Evolutionary conservation across 176 grass and related monocot genomes (phyloP), one percentile per base, ranked within the genome.

Genomic region (Cymbopogon citratus): DNA sequence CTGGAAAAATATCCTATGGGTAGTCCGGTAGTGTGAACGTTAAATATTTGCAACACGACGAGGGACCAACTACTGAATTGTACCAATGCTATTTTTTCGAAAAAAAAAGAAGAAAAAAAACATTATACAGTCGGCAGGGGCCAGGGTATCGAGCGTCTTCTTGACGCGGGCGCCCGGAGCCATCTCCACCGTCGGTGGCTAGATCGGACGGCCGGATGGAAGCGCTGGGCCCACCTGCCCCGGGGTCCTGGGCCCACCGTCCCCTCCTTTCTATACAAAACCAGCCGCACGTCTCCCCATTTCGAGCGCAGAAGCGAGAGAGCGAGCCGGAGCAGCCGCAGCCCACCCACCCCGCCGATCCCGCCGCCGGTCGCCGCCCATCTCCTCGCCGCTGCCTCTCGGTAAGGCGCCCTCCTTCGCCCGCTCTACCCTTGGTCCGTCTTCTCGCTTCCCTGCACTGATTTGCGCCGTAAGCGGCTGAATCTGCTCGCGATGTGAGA

Each of bases 251-350:
- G 56, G 6, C 39, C 52, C 41, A 36, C 72, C 63, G 3, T 7
- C 10, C 33, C 56, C 54, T 48, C 9, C 23, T 38, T 38, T 38
- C 64, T 70, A 76, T 87, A 87, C 65, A 87, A 71, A 62, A 62
- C 24, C 44, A 41, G 39, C 64, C 23, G 51, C 48, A 28, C 27
- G 28, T 39, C 85, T 15, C 83, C 10, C 83, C 51, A 51, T 73
- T 64, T 69, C 3, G n/a, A 41, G 6, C 76, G 67, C 73, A 44
- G 85, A 74, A 57, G 63, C 63, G 72, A 31, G 19, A 64, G 66
- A 45, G 66, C 73, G 66, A 14, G 7, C 11, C 33, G 24, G 13
- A 38, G 34, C 25, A 66, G 39, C 56, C 13, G 27, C 70, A 66
- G 12, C n/a, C 39, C 64, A 65, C 6, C 61, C 44, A 13, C 43